Conservation (phyloP, 1,139 yeast genomes). For the Hansenula lynferdii region DNA sequence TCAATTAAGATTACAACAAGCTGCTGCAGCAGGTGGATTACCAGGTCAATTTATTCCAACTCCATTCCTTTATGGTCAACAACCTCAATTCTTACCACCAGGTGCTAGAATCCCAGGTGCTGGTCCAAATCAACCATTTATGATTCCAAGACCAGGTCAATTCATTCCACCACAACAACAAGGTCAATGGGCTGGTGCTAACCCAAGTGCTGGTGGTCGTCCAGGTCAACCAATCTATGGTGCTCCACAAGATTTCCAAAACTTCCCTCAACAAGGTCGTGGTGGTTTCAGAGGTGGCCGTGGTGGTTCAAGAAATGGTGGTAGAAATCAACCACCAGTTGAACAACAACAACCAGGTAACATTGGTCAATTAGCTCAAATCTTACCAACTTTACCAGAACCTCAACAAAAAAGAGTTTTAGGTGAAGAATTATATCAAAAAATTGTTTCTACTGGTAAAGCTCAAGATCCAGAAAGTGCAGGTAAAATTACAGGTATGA, state of each 20-base stretch:
- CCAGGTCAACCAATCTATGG: slow-evolving; percentile 80
- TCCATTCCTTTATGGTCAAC: slow-evolving; percentile 89
- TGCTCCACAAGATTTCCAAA: slow-evolving; percentile 63
- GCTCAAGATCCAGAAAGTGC: slow-evolving; percentile 90
- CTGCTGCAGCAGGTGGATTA: slow-evolving; percentile 62
- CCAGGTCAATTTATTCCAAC: slow-evolving; percentile 90
- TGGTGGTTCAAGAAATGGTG: slow-evolving; percentile 16
- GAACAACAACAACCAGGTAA: slow-evolving; percentile 5
- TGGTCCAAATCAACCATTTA: slow-evolving; percentile 86
- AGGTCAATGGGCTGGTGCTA: slow-evolving; percentile 66
- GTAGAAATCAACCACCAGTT: slow-evolving; percentile 6
- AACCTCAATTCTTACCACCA: slow-evolving; percentile 77
- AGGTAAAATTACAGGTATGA: slow-evolving; percentile 99
- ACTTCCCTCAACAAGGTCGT: slow-evolving; percentile 23
- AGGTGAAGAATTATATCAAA: slow-evolving; percentile 97
- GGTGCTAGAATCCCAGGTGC: slow-evolving; percentile 87
- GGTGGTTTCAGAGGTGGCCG: slow-evolving; percentile 17
- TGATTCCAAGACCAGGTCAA: slow-evolving; percentile 68
- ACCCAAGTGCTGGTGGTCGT: no score
- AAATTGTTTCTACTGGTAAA: slow-evolving; percentile 86
- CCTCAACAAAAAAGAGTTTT: slow-evolving; percentile 96
- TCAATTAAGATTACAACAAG: slow-evolving; percentile 98
- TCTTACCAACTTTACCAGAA: slow-evolving; percentile 60
- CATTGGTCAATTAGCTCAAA: slow-evolving; percentile 32
- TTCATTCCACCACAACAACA: slow-evolving; percentile 58